Conservation (phyloP, 805 yeast genomes). For the Suhomyces kilbournensis region DNA sequence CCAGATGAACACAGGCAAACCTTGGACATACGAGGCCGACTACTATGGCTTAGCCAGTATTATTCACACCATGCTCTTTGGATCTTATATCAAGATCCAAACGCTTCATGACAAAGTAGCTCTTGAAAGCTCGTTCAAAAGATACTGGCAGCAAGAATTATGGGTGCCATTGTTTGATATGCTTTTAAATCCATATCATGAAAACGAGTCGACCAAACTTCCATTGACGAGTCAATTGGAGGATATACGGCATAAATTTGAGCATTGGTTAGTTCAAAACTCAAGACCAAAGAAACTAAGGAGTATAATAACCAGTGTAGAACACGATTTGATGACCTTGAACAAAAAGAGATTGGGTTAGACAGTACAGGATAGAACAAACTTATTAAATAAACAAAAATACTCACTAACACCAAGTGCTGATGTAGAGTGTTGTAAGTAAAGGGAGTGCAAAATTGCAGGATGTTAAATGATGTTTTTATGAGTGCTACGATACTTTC, state of each 20-base stretch:
- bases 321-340: conserved; percentile 21
- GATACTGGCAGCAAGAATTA: conserved; percentile 72
- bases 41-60: conserved; percentile 79
- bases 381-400: too few relatives aligned
- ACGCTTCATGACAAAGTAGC: conserved; percentile 11
- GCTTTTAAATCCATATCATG: conserved; percentile 55
- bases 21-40: conserved; percentile 82
- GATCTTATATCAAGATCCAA: conserved; percentile 51
- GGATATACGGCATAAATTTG: conserved; percentile 36
- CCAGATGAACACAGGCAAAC: conserved; percentile 54
- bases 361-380: too few relatives aligned
- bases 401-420: too few relatives aligned
- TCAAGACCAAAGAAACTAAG: conserved; percentile 22
- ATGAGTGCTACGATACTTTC: too few relatives aligned
- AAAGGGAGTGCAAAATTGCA: too few relatives aligned
- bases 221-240: conserved; percentile 43
- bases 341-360: conserved; percentile 11
- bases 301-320: conserved; percentile 33
- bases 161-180: conserved; percentile 69
- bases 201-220: conserved; percentile 16
- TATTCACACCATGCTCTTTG: conserved; percentile 71
- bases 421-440: too few relatives aligned
- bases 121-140: conserved; percentile 50
- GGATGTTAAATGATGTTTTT: too few relatives aligned
- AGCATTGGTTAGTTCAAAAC: conserved; percentile 36